These are phyloP conservation scores for Xylaria sp. DNA, from an alignment of 2,329 filamentous ascomycete species.

Conservation along the genomic window DNA sequence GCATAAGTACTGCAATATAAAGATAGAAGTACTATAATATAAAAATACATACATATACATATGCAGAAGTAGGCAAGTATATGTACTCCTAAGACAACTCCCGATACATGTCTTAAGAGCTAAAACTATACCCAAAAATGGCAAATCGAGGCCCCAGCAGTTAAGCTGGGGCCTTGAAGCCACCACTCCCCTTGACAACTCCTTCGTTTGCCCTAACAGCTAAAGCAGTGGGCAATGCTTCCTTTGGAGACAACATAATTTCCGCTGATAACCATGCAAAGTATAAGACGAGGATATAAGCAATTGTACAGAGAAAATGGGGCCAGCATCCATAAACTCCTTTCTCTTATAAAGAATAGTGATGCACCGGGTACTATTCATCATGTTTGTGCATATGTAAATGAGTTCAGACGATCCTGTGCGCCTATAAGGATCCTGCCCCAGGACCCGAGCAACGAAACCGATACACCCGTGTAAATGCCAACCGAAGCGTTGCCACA, in stretches of 20 bases:
- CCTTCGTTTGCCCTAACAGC: background rate
- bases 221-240: background rate
- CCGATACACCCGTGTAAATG: slow-evolving; percentile 26
- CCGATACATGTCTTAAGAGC: no score
- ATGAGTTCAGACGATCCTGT: slow-evolving; percentile 10
- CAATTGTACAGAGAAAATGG: slow-evolving; percentile 7
- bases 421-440: slow-evolving; percentile 15
- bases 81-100: no score
- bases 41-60: no score
- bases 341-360: slow-evolving; percentile 6
- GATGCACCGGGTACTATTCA: background rate
- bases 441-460: slow-evolving; percentile 10
- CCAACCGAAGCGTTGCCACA: background rate
- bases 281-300: slow-evolving; percentile 7
- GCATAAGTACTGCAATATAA: no score
- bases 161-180: background rate
- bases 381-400: slow-evolving; percentile 20
- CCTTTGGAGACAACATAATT: background rate
- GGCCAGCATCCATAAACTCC: slow-evolving; percentile 8
- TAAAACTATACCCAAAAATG: no score
- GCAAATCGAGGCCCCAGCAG: no score
- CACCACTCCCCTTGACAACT: background rate
- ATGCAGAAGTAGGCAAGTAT: no score
- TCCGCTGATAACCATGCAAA: background rate
- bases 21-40: no score